phyloP scores from a whole-genome alignment of 805 yeast genomes.

The Candida chauliodis region DNA sequence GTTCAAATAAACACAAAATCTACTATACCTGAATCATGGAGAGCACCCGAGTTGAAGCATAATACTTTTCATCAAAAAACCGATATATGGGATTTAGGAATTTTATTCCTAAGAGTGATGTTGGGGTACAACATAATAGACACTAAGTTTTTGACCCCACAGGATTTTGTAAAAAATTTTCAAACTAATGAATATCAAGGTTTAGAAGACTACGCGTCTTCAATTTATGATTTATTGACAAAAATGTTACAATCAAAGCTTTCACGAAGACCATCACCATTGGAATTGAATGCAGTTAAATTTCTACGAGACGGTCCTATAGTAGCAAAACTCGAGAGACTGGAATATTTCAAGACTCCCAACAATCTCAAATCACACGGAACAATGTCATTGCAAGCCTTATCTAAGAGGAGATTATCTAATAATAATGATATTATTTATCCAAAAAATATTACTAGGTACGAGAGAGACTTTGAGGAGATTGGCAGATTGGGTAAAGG shows the following conservation, averaged over 20 bases:
- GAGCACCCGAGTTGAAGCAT: constrained; percentile 69
- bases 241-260: constrained; percentile 63
- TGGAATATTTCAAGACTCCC: background rate
- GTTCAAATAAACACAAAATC: background rate
- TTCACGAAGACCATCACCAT: constrained; percentile 73
- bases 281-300: constrained; percentile 79
- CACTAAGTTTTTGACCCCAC: constrained; percentile 55
- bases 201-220: constrained; percentile 63
- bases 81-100: constrained; percentile 93
- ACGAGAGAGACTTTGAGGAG: constrained; percentile 92
- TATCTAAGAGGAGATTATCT: constrained; percentile 21
- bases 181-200: constrained; percentile 38
- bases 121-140: constrained; percentile 52
- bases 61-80: constrained; percentile 47
- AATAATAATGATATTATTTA: constrained; percentile 10
- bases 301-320: constrained; percentile 74
- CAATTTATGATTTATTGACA: constrained; percentile 63
- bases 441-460: constrained; percentile 52
- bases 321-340: constrained; percentile 22
- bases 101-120: constrained; percentile 50
- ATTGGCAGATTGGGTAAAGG: constrained; percentile 89
- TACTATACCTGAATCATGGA: constrained; percentile 48
- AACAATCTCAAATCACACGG: background rate
- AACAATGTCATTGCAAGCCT: background rate
- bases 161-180: constrained; percentile 29